Percentiles rank a stretch among this genome's conserved stretches.
phyloP scores from a whole-genome alignment of 2,329 filamentous ascomycete species.

The Aureobasidium namibiae region DNA sequence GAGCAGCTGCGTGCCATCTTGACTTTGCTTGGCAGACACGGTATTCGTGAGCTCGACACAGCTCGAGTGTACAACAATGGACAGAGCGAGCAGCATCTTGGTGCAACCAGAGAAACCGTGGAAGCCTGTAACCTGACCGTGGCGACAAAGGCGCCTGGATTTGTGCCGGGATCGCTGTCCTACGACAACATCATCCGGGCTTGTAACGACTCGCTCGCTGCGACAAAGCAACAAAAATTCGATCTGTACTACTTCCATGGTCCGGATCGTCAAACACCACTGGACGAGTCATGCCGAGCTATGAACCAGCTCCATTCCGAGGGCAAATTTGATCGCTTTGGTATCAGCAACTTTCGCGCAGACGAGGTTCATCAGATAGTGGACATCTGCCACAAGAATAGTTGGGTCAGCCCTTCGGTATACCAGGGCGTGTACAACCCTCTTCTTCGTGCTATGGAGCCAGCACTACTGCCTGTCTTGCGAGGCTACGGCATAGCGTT shows the following conservation, averaged over 20 bases:
- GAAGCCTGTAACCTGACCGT: constrained; percentile 18
- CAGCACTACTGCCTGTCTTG: constrained; percentile 35
- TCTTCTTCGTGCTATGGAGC: constrained; percentile 35
- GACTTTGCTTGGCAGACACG: constrained; percentile 23
- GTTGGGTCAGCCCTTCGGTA: constrained; percentile 36
- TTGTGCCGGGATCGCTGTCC: constrained; percentile 19
- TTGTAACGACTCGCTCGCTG: constrained; percentile 20
- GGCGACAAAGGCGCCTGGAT: constrained; percentile 25
- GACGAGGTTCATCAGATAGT: constrained; percentile 38
- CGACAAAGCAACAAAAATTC: constrained; percentile 23
- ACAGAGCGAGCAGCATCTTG: constrained; percentile 35
- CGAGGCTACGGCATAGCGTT: constrained; percentile 37
- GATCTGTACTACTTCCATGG: constrained; percentile 38
- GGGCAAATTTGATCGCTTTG: constrained; percentile 40
- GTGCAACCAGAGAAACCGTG: constrained; percentile 17
- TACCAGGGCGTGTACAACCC: constrained; percentile 45
- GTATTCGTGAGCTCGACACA: constrained; percentile 30
- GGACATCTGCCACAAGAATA: constrained; percentile 31
- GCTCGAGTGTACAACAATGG: constrained; percentile 32
- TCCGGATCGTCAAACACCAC: constrained; percentile 37
- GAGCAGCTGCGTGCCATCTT: constrained; percentile 24
- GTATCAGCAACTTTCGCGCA: constrained; percentile 39
- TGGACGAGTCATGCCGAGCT: constrained; percentile 34
- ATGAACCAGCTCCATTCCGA: constrained; percentile 34
- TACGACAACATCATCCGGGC: constrained; percentile 21